Base-by-base conservation (phyloP, 495 filamentous ascomycete genomes). In the Xylaria bambusicola region DNA sequence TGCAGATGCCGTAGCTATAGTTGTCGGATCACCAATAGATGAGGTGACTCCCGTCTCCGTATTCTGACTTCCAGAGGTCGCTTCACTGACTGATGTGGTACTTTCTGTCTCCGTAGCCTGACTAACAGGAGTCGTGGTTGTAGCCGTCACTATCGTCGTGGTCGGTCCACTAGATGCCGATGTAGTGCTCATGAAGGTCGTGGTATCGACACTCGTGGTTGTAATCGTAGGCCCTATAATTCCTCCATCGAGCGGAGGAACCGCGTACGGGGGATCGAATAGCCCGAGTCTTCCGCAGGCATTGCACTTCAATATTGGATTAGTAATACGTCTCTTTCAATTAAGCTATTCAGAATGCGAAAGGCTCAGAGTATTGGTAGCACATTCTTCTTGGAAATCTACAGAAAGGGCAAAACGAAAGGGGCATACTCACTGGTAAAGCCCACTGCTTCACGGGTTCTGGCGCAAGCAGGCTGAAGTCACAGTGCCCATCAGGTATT, bases 211-310 rank as follows among this genome's bases (percentile, higher is more conserved):
- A 26, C 17, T 15, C 21, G 58, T 52, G 6, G 58, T 53, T 6
- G 35, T 41, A 8, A 62, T 54, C 2, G 65, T 63, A 0, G 64
- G 35, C 5, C 15, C 54, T 21, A 70, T 50, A 3, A 72, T 52
- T 2, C 61, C 56, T 0, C 69, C 70, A 4, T 52, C 52, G 9
- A 68, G 12, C 2, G 70, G 60, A 1, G 70, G 68, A 6, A 72
- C 59, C 17, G 70, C 70, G 40, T 70, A 72, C 0, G 70, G 68
- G 0, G 70, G 70, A 29, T 72, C 70, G 53, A 72, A 72, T 1
- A 72, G 63, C 7, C 70, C 70, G 42, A 72, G 62, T 1, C 45
- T 52, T 6, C 66, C 70, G 50, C 70, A 72, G 6, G 70, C 70
- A 20, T 64, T 65, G 57, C 70, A 72, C 53, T 56, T 23, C 26